Evolutionary conservation across 345 rosid species (phyloP).

Genomic region (Citrus unshiu): DNA sequence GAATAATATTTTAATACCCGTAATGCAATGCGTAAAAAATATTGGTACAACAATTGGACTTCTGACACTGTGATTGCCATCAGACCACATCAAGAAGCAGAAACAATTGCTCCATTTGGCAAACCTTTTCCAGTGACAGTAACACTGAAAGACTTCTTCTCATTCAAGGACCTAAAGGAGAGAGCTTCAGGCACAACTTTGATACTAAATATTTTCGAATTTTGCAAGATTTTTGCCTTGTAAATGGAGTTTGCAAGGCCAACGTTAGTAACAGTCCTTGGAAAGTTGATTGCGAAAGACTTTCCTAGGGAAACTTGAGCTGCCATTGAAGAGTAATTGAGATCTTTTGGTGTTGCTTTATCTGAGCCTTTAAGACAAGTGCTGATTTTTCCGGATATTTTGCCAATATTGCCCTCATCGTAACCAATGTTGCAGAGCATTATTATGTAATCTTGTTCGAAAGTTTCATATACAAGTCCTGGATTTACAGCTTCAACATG

Average conservation of each 20-base stretch:
- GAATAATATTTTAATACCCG: too few relatives aligned
- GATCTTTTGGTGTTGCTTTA: conserved; percentile 22
- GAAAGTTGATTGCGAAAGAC: conserved; percentile 28
- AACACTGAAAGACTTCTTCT: conserved; percentile 43
- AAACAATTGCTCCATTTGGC: neutral
- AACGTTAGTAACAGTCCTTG: conserved; percentile 56
- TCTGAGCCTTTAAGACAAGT: conserved; percentile 23
- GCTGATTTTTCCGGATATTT: conserved; percentile 22
- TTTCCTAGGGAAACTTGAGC: conserved; percentile 3
- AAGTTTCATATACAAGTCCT: too few relatives aligned
- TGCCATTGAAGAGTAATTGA: conserved; percentile 54
- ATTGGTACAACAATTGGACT: neutral
- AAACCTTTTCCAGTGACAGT: conserved; percentile 19
- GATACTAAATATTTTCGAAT: conserved; percentile 10
- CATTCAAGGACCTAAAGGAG: conserved; percentile 23
- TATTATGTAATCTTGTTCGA: too few relatives aligned
- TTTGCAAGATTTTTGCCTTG: conserved; percentile 19
- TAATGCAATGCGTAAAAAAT: accelerated
- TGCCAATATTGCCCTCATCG: too few relatives aligned
- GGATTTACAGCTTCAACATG: too few relatives aligned
- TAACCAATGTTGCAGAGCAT: too few relatives aligned
- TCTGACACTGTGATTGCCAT: conserved; percentile 30
- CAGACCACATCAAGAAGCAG: conserved; percentile 34
- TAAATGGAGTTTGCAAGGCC: conserved; percentile 39
- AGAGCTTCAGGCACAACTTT: conserved; percentile 37